Conservation (phyloP, 2,329 filamentous ascomycete genomes). For the Alternaria incomplexa region DNA sequence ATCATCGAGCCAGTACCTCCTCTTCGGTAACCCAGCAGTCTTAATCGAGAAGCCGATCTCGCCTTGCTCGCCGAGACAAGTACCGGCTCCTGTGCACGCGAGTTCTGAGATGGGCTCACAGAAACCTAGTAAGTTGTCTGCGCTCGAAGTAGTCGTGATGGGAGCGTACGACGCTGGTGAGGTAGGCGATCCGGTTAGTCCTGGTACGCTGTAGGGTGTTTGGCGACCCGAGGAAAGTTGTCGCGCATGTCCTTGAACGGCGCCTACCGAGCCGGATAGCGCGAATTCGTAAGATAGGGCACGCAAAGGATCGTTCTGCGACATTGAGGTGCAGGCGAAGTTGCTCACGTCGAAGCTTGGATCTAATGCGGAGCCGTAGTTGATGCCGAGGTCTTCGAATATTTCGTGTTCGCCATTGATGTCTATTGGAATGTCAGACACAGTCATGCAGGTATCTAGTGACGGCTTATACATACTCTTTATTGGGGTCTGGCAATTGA, state of each 20-base stretch:
- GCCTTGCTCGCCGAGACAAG: conserved; percentile 32
- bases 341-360: conserved; percentile 38
- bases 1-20: conserved; percentile 14
- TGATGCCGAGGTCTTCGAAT: conserved; percentile 44
- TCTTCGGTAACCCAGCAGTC: conserved; percentile 10
- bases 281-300: conserved; percentile 33
- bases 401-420: conserved; percentile 31
- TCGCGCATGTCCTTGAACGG: conserved; percentile 19
- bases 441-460: too few species aligned
- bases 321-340: conserved; percentile 22
- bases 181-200: conserved; percentile 23
- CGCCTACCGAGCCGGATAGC: conserved; percentile 29
- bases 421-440: conserved; percentile 2
- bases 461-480: conserved; percentile 7
- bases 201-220: conserved; percentile 21
- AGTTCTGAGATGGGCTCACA: conserved; percentile 30
- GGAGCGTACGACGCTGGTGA: conserved; percentile 18
- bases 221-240: conserved; percentile 19
- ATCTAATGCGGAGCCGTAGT: conserved; percentile 29
- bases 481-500: conserved; percentile 25
- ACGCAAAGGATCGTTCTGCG: conserved; percentile 17
- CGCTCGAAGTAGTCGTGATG: conserved; percentile 11
- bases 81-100: conserved; percentile 15
- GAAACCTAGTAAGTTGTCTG: conserved; percentile 12
- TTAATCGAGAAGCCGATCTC: conserved; percentile 22